phyloP scores from a whole-genome alignment of 345 rosid species.

The Iberis pinnata region DNA sequence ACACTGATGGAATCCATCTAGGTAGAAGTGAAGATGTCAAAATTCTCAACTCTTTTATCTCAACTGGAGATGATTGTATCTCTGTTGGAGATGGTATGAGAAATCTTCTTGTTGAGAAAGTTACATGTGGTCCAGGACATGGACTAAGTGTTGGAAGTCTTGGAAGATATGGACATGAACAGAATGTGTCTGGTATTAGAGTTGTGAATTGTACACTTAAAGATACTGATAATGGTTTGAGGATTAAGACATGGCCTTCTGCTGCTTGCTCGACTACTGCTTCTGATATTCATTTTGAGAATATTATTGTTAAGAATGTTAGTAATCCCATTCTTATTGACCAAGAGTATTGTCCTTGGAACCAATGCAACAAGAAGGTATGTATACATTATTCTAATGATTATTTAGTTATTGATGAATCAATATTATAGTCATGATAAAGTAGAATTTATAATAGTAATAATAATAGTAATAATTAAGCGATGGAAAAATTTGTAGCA shows the following conservation, averaged over 20 bases:
- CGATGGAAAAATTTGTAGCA: too few species aligned
- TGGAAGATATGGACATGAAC: slow-evolving; percentile 31
- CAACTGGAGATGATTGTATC: slow-evolving; percentile 35
- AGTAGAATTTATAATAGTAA: too few species aligned
- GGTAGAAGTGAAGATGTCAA: slow-evolving; percentile 27
- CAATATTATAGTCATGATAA: too few species aligned
- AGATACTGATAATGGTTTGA: slow-evolving; percentile 33
- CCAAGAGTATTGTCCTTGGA: slow-evolving; percentile 35
- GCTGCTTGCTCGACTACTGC: slow-evolving; percentile 25
- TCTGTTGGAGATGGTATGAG: slow-evolving; percentile 29
- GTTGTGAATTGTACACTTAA: slow-evolving; percentile 26
- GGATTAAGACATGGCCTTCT: slow-evolving; percentile 43
- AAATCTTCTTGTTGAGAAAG: slow-evolving; percentile 26
- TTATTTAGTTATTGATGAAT: not conserved
- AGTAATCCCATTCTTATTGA: slow-evolving; percentile 31
- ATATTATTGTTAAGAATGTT: slow-evolving; percentile 23
- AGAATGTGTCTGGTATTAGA: slow-evolving; percentile 26
- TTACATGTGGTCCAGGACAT: slow-evolving; percentile 30
- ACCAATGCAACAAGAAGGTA: slow-evolving; percentile 31
- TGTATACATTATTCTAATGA: not conserved
- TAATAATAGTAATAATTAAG: too few species aligned
- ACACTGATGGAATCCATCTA: slow-evolving; percentile 46
- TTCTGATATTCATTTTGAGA: slow-evolving; percentile 23
- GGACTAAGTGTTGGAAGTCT: slow-evolving; percentile 44
- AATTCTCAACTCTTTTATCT: slow-evolving; percentile 20